Percentiles rank a stretch among this genome's conserved stretches.
These are phyloP conservation scores for Neofusicoccum parvum DNA, from an alignment of 2,329 filamentous ascomycete species.

Conservation along the genomic window DNA sequence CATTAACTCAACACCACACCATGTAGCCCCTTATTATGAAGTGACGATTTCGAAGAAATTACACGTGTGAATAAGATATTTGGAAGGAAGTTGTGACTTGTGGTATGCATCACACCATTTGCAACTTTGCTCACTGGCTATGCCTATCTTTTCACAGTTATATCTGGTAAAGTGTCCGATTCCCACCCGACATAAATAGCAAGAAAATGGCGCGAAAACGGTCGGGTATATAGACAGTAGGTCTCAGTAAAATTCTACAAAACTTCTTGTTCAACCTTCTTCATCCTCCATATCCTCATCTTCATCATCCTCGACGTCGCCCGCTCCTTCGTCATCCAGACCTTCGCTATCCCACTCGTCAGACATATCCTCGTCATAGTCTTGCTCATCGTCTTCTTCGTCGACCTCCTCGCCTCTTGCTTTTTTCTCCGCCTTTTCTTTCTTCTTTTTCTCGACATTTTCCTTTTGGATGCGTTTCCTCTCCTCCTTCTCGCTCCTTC, in stretches of 20 bases:
- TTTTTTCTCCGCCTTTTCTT: conserved; percentile 58
- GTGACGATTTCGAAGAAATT: too few relatives aligned
- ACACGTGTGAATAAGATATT: too few relatives aligned
- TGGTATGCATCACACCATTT: too few relatives aligned
- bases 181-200: too few relatives aligned
- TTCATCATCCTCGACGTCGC: conserved; percentile 50
- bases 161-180: too few relatives aligned
- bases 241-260: neutral
- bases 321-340: conserved; percentile 54
- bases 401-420: conserved; percentile 44
- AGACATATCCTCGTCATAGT: conserved; percentile 47
- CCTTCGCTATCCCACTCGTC: conserved; percentile 55
- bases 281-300: conserved; percentile 35
- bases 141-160: too few relatives aligned
- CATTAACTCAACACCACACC: too few relatives aligned
- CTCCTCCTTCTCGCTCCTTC: conserved; percentile 77
- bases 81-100: too few relatives aligned
- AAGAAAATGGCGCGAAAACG: neutral
- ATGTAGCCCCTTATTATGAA: too few relatives aligned
- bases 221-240: neutral
- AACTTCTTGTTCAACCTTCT: neutral
- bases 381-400: conserved; percentile 47
- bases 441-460: conserved; percentile 85
- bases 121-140: too few relatives aligned
- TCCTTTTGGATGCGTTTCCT: conserved; percentile 81